A percentile compares a stretch with the other conserved stretches of the same genome.
phyloP scores from a whole-genome alignment of 345 rosid genomes.

The Turritis glabra region DNA sequence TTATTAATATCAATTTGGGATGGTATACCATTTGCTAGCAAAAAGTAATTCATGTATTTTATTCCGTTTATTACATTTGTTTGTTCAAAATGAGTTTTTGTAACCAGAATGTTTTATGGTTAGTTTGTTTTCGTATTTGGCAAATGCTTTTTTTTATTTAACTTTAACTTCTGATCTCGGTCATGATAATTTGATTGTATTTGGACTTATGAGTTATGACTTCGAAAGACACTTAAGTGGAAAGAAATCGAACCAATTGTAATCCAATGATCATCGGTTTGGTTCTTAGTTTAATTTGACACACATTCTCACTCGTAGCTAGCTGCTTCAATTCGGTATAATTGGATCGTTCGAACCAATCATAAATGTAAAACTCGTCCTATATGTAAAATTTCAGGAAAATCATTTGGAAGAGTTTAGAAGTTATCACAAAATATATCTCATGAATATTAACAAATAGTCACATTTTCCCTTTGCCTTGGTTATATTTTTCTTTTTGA shows the following conservation, averaged over 20 bases:
- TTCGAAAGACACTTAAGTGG: background rate
- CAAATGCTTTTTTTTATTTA: background rate
- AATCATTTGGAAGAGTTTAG: background rate
- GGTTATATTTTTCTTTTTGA: background rate
- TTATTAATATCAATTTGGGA: background rate
- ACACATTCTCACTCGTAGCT: background rate
- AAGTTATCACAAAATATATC: background rate
- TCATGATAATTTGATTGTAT: background rate
- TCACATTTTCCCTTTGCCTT: background rate
- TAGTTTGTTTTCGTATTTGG: background rate
- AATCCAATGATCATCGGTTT: background rate
- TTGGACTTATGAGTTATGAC: background rate
- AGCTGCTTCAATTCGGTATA: background rate
- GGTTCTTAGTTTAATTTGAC: background rate
- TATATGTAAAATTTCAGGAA: background rate
- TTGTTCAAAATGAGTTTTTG: background rate
- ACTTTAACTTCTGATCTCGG: background rate
- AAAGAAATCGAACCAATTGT: background rate
- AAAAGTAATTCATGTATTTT: background rate
- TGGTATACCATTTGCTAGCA: too few species aligned
- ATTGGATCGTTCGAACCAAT: background rate
- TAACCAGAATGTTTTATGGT: background rate
- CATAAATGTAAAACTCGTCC: background rate
- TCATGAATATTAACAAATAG: background rate
- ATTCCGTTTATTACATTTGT: background rate